A percentile compares a stretch with the other conserved stretches of the same genome.
Evolutionary conservation across 202 grass and related monocot species (phyloP).

Genomic region (Setaria italica): DNA sequence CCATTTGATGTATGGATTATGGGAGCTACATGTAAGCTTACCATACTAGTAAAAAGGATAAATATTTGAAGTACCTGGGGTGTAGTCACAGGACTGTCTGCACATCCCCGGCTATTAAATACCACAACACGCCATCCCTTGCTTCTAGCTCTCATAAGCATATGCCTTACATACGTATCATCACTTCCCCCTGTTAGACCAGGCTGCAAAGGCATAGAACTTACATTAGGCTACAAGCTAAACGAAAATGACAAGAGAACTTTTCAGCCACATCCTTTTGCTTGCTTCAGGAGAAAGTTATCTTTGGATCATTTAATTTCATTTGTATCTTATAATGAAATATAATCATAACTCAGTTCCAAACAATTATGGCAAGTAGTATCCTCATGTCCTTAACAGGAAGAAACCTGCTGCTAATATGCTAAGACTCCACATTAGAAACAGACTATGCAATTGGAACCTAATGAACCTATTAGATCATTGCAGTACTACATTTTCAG

Average conservation of each 20-base stretch:
- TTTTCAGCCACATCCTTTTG: neutral
- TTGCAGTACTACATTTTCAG: neutral
- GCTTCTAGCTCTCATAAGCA: conserved; percentile 89
- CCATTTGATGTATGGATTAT: conserved; percentile 23
- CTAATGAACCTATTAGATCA: neutral
- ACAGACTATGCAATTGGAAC: conserved; percentile 16
- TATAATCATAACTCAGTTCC: conserved; percentile 10
- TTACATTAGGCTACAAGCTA: neutral
- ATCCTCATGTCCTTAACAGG: neutral
- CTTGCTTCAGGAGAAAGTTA: neutral
- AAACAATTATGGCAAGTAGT: neutral
- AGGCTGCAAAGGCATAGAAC: conserved; percentile 60
- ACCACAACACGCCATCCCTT: conserved; percentile 87
- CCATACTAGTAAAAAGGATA: neutral
- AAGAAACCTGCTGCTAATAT: conserved; percentile 8
- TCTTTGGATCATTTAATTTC: neutral
- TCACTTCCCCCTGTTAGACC: conserved; percentile 93
- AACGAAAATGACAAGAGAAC: neutral
- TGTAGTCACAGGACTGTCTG: conserved; percentile 82
- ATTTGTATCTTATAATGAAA: neutral
- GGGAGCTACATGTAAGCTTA: neutral
- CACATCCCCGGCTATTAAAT: conserved; percentile 97
- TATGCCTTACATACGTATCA: conserved; percentile 98
- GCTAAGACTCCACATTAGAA: conserved; percentile 18
- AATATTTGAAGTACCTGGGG: conserved; percentile 69